Percentiles rank a stretch among this genome's conserved stretches.
Evolutionary conservation across 83 land plant species (phyloP).

Genomic region (Thuja plicata): DNA sequence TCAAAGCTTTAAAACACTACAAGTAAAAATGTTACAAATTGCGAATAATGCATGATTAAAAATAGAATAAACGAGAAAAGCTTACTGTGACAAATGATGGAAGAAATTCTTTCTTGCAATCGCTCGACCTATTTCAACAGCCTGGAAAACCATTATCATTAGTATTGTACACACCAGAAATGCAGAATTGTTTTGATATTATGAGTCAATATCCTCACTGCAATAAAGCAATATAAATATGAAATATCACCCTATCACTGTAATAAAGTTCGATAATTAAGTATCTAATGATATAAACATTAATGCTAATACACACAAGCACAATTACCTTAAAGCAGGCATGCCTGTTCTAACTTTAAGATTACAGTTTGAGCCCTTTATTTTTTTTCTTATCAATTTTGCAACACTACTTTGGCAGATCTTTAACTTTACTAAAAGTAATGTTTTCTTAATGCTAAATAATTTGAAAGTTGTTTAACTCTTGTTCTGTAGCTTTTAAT

Average conservation of each 20-base stretch:
- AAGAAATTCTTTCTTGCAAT: slow-evolving; percentile 74
- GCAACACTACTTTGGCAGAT: no score
- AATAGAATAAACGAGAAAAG: background rate
- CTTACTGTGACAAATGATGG: slow-evolving; percentile 72
- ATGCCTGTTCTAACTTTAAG: background rate
- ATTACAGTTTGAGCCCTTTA: background rate
- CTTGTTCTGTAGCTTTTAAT: no score
- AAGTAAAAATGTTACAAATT: background rate
- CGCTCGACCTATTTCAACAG: slow-evolving; percentile 64
- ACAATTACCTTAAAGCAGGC: background rate
- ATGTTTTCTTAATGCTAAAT: no score
- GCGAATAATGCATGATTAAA: background rate
- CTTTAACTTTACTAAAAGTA: no score
- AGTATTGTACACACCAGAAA: background rate
- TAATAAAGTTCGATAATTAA: background rate
- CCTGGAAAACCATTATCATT: slow-evolving; percentile 32
- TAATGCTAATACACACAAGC: background rate
- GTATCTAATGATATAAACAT: background rate
- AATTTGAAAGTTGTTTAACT: no score
- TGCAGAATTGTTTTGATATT: background rate
- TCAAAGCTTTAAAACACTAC: background rate
- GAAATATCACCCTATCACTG: background rate
- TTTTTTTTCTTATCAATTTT: no score
- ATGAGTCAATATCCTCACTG: background rate
- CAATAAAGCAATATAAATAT: background rate